Conservation (phyloP, 2,329 filamentous ascomycete species). For the Aspergillus japonicus region DNA sequence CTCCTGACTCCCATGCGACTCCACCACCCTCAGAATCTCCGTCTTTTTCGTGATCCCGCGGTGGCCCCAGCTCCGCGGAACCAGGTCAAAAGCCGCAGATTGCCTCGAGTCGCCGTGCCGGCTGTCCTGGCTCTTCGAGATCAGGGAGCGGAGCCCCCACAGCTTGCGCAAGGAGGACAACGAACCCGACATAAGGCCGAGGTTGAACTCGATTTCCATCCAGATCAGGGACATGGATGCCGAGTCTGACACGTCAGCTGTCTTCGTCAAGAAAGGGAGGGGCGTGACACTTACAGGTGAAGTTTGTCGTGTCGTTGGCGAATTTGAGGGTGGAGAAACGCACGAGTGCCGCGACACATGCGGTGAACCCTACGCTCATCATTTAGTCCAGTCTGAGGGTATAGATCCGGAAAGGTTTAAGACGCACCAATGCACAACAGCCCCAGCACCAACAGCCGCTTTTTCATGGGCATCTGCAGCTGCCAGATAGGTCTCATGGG, state of each 20-base stretch:
- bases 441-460: constrained; percentile 5
- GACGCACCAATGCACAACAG: constrained; percentile 4
- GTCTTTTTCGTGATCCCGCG: constrained; percentile 10
- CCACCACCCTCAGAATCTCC: constrained; percentile 4
- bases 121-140: background rate
- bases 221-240: constrained; percentile 10
- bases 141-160: background rate
- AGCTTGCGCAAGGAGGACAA: constrained; percentile 7
- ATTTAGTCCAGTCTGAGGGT: no score
- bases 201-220: constrained; percentile 14
- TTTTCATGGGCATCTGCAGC: constrained; percentile 7
- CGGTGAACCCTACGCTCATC: background rate
- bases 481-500: constrained; percentile 9
- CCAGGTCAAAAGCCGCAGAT: background rate
- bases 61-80: background rate
- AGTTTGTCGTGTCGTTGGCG: constrained; percentile 6
- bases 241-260: background rate
- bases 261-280: no score
- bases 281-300: constrained; percentile 1
- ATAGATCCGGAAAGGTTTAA: no score
- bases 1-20: constrained; percentile 3
- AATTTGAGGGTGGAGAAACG: constrained; percentile 4
- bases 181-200: constrained; percentile 9
- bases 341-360: constrained; percentile 10
- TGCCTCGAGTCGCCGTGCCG: background rate